These are phyloP conservation scores for Penicillium flavigenum DNA, from an alignment of 495 filamentous ascomycete genomes.

Conservation along the genomic window DNA sequence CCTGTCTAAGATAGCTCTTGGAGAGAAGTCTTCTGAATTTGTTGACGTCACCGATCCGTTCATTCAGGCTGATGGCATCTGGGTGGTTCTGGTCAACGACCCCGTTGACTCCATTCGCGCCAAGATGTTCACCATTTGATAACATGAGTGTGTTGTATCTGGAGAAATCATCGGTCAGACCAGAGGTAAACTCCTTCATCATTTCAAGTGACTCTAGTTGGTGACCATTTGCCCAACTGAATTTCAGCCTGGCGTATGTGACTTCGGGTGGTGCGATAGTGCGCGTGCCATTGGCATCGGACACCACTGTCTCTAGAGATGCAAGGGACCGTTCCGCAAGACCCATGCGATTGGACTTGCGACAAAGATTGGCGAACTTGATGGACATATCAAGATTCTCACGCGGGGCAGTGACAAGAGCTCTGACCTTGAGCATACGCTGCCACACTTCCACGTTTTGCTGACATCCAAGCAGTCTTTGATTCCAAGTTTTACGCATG, in stretches of 20 bases:
- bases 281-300: constrained; percentile 53
- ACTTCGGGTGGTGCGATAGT: constrained; percentile 69
- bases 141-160: constrained; percentile 55
- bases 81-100: constrained; percentile 47
- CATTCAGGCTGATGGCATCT: constrained; percentile 38
- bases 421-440: constrained; percentile 91
- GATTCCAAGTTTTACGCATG: constrained; percentile 93
- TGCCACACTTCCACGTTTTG: constrained; percentile 98
- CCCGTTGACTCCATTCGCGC: constrained; percentile 61
- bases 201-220: constrained; percentile 71
- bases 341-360: constrained; percentile 90
- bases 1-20: constrained; percentile 91
- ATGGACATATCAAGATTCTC: constrained; percentile 99
- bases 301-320: constrained; percentile 64
- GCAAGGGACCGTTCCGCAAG: constrained; percentile 96
- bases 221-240: constrained; percentile 78
- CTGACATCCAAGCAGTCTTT: constrained; percentile 89
- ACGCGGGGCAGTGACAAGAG: constrained; percentile 81
- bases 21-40: constrained; percentile 73
- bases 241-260: constrained; percentile 90
- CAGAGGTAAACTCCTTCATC: constrained; percentile 77
- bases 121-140: constrained; percentile 43
- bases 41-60: constrained; percentile 43
- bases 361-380: constrained; percentile 96
- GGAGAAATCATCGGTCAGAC: constrained; percentile 72